Evolutionary conservation across 352 stramenopile species (phyloP).

Genomic region (Globisporangium spiculum): DNA sequence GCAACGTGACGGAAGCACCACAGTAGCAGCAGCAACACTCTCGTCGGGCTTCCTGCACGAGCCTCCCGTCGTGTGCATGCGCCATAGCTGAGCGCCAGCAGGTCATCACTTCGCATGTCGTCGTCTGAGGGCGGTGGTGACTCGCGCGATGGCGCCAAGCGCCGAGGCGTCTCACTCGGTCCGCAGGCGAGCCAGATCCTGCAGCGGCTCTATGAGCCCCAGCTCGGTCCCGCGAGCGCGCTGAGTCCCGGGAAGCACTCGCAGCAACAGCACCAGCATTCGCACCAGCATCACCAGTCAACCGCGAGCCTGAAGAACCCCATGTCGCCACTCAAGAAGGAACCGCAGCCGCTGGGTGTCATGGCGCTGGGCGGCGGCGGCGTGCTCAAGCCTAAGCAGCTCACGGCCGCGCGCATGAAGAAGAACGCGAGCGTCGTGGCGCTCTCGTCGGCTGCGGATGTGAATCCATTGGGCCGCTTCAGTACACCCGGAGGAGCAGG

Average conservation of each 20-base stretch:
- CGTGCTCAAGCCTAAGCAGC: constrained; percentile 42
- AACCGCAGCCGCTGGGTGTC: not conserved
- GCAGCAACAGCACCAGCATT: not conserved
- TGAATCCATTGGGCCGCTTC: not conserved
- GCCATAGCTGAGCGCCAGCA: not conserved
- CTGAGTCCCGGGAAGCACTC: constrained; percentile 6
- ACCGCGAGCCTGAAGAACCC: not conserved
- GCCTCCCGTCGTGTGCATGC: not conserved
- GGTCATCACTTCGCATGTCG: constrained; percentile 6
- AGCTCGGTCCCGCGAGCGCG: constrained; percentile 32
- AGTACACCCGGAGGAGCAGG: not conserved
- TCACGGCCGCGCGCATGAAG: constrained; percentile 27
- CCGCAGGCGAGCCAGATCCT: constrained; percentile 60
- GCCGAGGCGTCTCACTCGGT: constrained; percentile 40
- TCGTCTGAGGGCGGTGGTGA: constrained; percentile 1
- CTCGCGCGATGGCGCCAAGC: constrained; percentile 52
- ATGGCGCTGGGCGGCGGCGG: not conserved
- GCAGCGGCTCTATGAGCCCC: constrained; percentile 64
- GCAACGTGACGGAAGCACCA: not conserved
- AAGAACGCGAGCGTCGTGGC: constrained; percentile 42
- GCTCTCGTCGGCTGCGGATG: constrained; percentile 18
- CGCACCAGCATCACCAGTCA: not conserved
- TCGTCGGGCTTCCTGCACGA: not conserved
- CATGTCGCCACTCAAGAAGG: constrained; percentile 22
- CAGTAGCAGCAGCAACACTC: not conserved